Base-by-base conservation (phyloP, 352 stramenopile species). In the Globisporangium cylindrosporum region DNA sequence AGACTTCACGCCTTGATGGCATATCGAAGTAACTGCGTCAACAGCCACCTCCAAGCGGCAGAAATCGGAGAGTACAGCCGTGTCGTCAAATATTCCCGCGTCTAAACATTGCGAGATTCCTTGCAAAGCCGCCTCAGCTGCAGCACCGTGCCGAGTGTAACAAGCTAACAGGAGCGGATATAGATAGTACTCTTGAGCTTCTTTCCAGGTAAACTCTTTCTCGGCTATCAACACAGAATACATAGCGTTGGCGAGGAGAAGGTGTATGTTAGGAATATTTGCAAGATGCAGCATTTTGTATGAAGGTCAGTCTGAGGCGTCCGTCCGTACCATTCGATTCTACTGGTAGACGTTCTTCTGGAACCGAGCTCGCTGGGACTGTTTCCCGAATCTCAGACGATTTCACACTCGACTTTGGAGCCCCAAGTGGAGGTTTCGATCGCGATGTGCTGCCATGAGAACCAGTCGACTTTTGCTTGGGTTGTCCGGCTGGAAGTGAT, bases 121-220 rank as follows among this genome's bases (percentile, higher is more conserved):
- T 29, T 72, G 64, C 22, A 94, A 65, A 4, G 88, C 81, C 4
- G 69, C 70, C 32, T 84, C 73, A 12, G 88, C 86, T 0, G 80
- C 76, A 48, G 69, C 78, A 55, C 85, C 86, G 41, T 95, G 87
- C 7, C 87, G 78, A 55, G 78, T 93, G 68, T 92, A 92, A 66
- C 87, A 94, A 4, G 85, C 82, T 12, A 93, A 38, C 14, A 95
- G 64, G n/a, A 94, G 60, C 41, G 86, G 85, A 59, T 86, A 96
- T 59, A 94, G 73, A 67, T 92, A 93, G 36, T 91, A 90, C 36
- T 91, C 86, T 2, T 84, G 62, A 10, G 73, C 41, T 34, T 71
- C 64, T 46, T 67, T 51, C 63, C 64, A 70, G 38, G 34, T 56
- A 24, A 62, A 59, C 6, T 14, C n/a, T 29, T 64, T 38, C n/a